Evolutionary conservation across 1,139 yeast genomes (phyloP), one percentile per base, ranked within the genome.

Genomic region (Chernovozyma aurita): DNA sequence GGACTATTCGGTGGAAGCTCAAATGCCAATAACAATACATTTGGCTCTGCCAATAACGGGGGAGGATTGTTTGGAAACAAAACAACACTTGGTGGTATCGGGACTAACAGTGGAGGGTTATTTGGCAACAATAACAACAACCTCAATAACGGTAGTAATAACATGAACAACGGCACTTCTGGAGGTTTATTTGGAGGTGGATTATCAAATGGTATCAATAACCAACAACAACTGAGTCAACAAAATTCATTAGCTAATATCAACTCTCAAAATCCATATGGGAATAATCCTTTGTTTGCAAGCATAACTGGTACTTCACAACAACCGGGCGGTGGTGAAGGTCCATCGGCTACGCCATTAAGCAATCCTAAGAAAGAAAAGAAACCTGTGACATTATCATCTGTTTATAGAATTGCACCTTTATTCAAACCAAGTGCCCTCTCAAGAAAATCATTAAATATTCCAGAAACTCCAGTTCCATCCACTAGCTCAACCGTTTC

Each of bases 201-300:
- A 26, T n/a, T 17, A 14, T 9, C 8, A 35, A 41, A 25, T 49
- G 50, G 34, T 50, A 38, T 35, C 48, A 32, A 32, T 26, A 42
- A 41, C 22, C 47, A 37, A 31, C 47, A 37, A 30, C 52, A 46
- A 31, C 60, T 53, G 34, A 65, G 52, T 37, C 58, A 44, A 32
- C 59, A 50, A 28, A 63, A 56, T 33, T 44, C 65, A 41, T 49
- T 64, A 52, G 53, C 65, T 29, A 76, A 74, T 27, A 64, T 78
- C 24, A 66, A 70, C 38, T 69, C 73, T 30, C 80, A 73, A 43
- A 84, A 84, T 53, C 92, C 94, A 30, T 84, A 81, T 54, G 90
- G 92, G 3, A 70, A 70, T 44, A 81, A 80, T 52, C 86, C 86
- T 4, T 63, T 80, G 35, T 82, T 77, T 60, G 67, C 69, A 49